Base-by-base conservation (phyloP, 2,329 filamentous ascomycete species). In the Pseudodiploospora longispora region DNA sequence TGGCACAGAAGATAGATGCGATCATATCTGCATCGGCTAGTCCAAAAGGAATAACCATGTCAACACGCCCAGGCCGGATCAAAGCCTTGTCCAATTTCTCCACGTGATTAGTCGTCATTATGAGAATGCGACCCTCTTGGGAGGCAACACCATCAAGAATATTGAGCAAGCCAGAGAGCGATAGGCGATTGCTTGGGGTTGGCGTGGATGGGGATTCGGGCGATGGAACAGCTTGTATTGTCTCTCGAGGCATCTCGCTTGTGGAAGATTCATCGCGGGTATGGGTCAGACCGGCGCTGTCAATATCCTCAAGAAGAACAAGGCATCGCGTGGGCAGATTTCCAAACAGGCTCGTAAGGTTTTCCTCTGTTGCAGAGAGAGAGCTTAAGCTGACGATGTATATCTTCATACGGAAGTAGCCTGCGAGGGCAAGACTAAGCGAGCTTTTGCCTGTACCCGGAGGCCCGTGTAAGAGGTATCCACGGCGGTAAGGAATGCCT, bases 401-500 rank as follows among this genome's bases (percentile, higher is more conserved):
- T 49, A 88, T 83, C 40, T 77, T 73, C 65, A 88, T 73, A 47
- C 78, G 76, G 58, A 87, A 83, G 55, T 78, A 75, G 5, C 84
- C 84, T 0, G 84, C 82, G 40, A 86, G 70, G 0, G 84, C 83
- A 36, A 87, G 73, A 50, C 78, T 82, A 1, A 88, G 70, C 38
- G 80, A 85, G 37, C 80, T 85, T 63, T 91, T 93, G 10, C 87
- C 86, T 0, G 85, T 90, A 30, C 87, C 86, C 0, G 86, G 86
- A 0, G 87, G 86, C 0, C 88, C 88, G 51, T 90, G 72, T 10
- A 95, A 78, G 0, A 95, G 75, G 56, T 93, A 95, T 0, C 88
- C 89, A 4, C 88, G 75, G 10, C 88, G 78, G 59, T 94, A 94
- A 0, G 89, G 88, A 30, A 95, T 91, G 1, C 88, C 88, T 6